Evolutionary conservation across 2,329 filamentous ascomycete genomes (phyloP).

Genomic region (Apiospora pterosperma): DNA sequence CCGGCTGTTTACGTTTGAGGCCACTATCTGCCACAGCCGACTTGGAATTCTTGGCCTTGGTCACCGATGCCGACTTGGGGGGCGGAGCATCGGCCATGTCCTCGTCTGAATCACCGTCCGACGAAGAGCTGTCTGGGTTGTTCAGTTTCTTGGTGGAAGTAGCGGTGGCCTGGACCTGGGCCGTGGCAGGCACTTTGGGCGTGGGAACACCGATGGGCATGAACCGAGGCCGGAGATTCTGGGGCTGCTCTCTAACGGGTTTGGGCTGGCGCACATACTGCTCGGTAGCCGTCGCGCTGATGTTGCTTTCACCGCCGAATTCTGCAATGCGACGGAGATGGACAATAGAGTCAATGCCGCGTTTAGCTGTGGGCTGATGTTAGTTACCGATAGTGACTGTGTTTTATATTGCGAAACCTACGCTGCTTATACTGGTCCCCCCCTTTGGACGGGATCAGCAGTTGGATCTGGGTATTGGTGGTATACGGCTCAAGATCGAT

Average conservation of each 20-base stretch:
- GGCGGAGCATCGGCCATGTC: constrained; percentile 41
- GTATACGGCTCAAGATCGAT: constrained; percentile 51
- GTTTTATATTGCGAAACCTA: constrained; percentile 33
- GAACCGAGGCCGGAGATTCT: constrained; percentile 64
- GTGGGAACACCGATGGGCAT: constrained; percentile 58
- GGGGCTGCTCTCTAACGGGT: constrained; percentile 60
- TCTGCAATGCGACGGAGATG: constrained; percentile 63
- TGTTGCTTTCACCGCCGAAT: constrained; percentile 41
- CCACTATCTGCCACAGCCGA: constrained; percentile 11
- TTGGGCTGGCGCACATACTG: constrained; percentile 43
- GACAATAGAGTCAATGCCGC: constrained; percentile 55
- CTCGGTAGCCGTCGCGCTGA: constrained; percentile 35
- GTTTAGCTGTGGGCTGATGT: constrained; percentile 32
- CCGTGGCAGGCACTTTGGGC: constrained; percentile 11
- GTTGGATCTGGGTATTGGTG: constrained; percentile 49
- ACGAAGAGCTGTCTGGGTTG: constrained; percentile 31
- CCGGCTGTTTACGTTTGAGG: constrained; percentile 36
- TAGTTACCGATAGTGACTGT: neutral
- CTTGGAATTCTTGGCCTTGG: constrained; percentile 21
- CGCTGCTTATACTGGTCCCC: constrained; percentile 52
- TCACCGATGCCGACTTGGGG: constrained; percentile 14
- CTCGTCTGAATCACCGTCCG: constrained; percentile 42
- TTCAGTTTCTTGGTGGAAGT: constrained; percentile 8
- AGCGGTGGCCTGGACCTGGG: constrained; percentile 4
- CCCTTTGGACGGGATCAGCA: constrained; percentile 57